These are phyloP conservation scores for Smittium culicis DNA, from an alignment of 371 early-diverging fungal species.

Conservation along the genomic window DNA sequence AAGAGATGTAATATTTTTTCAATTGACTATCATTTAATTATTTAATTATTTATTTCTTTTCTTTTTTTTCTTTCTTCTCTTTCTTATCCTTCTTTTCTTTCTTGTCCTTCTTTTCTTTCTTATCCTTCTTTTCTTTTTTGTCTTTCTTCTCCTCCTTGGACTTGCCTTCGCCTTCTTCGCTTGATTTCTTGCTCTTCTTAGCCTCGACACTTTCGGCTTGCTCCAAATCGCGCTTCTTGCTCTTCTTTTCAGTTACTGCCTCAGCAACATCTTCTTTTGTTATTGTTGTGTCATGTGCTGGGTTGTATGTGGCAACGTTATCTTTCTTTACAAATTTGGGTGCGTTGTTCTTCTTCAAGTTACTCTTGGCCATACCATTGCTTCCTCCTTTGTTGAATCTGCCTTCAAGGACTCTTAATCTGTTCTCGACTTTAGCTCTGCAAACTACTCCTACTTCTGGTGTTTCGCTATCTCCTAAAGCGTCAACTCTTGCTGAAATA, in stretches of 20 bases:
- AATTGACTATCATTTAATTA: neutral
- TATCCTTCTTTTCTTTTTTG: conserved; percentile 34
- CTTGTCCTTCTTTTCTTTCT: conserved; percentile 35
- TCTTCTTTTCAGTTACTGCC: conserved; percentile 19
- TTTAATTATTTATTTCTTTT: neutral
- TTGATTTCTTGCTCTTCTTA: conserved; percentile 18
- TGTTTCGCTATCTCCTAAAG: conserved; percentile 51
- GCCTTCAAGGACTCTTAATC: conserved; percentile 75
- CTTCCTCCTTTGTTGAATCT: conserved; percentile 33
- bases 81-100: conserved; percentile 36
- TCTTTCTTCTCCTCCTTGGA: conserved; percentile 30
- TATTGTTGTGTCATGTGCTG: conserved; percentile 31
- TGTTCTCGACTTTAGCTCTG: conserved; percentile 71
- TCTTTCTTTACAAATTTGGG: conserved; percentile 55
- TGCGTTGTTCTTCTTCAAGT: conserved; percentile 21
- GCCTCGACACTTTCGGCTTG: conserved; percentile 34
- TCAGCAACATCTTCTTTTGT: conserved; percentile 11
- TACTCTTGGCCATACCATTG: conserved; percentile 21
- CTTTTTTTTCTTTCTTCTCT: conserved; percentile 9
- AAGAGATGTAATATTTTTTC: no score
- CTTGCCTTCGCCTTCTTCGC: conserved; percentile 26
- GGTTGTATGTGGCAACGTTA: conserved; percentile 32
- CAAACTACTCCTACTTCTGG: conserved; percentile 72
- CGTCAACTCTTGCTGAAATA: conserved; percentile 87
- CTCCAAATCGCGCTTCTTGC: conserved; percentile 28